Conservation (phyloP, 441 rosid species). For the Aleurites moluccanus region DNA sequence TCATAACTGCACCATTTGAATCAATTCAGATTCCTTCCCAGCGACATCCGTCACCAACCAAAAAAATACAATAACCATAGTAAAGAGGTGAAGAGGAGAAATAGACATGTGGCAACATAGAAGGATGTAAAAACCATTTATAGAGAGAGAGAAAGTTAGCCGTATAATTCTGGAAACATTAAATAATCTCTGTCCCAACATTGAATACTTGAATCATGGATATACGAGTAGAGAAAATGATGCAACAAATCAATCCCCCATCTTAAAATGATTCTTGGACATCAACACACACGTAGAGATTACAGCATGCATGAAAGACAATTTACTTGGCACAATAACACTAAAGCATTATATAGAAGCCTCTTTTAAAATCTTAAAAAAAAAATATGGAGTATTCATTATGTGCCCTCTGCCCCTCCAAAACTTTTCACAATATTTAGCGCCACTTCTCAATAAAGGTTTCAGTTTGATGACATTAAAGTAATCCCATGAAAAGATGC, state of each 20-base stretch:
- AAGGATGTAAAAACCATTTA: not conserved
- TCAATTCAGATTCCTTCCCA: not conserved
- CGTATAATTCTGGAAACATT: not conserved
- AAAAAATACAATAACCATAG: not conserved
- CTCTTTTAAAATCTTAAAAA: not conserved
- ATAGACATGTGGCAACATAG: not conserved
- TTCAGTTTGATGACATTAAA: slow-evolving; percentile 4
- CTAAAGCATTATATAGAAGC: not conserved
- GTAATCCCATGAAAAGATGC: not conserved
- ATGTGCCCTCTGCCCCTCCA: not conserved
- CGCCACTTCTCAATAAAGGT: not conserved
- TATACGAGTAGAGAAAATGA: not conserved
- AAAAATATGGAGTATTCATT: not conserved
- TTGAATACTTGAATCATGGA: not conserved
- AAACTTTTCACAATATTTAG: not conserved
- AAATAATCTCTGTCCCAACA: not conserved
- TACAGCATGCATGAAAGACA: not conserved
- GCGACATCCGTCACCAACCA: not conserved
- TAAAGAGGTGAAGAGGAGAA: not conserved
- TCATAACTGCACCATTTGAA: not conserved
- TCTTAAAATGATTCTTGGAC: not conserved
- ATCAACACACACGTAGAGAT: not conserved
- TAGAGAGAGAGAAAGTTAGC: not conserved
- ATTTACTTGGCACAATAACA: not conserved
- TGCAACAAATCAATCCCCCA: not conserved